Conservation (phyloP, 2,329 filamentous ascomycete species). For the Colletotrichum tropicicola region DNA sequence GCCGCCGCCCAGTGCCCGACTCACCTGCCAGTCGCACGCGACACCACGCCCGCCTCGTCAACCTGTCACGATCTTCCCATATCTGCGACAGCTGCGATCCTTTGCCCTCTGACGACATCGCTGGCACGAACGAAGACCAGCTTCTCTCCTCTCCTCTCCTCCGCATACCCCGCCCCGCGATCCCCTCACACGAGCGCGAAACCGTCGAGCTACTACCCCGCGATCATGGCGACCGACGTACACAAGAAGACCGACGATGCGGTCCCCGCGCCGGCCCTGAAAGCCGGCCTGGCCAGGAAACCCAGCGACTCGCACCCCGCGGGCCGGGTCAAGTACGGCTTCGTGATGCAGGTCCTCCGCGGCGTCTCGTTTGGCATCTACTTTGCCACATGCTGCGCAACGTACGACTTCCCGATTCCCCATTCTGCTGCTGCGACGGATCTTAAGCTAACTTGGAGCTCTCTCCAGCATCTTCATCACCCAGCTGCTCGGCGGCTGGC, state of each 20-base stretch:
- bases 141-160: neutral
- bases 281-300: constrained; percentile 22
- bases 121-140: neutral
- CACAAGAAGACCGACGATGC: constrained; percentile 39
- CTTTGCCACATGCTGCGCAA: constrained; percentile 57
- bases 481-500: constrained; percentile 78
- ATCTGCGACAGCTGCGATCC: neutral
- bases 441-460: neutral
- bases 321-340: constrained; percentile 62
- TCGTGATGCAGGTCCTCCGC: constrained; percentile 59
- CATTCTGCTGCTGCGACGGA: neutral
- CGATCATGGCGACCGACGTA: constrained; percentile 46
- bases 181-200: neutral
- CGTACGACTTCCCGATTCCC: constrained; percentile 51
- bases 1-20: constrained; percentile 11
- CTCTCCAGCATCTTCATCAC: constrained; percentile 70
- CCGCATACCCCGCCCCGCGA: neutral
- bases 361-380: constrained; percentile 61
- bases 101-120: neutral
- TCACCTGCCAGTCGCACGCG: constrained; percentile 27
- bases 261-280: constrained; percentile 32
- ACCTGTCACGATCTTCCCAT: neutral
- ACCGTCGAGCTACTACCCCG: too few species aligned
- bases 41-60: neutral
- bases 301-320: constrained; percentile 55